A percentile compares a stretch with the other conserved stretches of the same genome.
Conservation (phyloP, 768 basidiomycete species). For the Boletus subparvulus region DNA sequence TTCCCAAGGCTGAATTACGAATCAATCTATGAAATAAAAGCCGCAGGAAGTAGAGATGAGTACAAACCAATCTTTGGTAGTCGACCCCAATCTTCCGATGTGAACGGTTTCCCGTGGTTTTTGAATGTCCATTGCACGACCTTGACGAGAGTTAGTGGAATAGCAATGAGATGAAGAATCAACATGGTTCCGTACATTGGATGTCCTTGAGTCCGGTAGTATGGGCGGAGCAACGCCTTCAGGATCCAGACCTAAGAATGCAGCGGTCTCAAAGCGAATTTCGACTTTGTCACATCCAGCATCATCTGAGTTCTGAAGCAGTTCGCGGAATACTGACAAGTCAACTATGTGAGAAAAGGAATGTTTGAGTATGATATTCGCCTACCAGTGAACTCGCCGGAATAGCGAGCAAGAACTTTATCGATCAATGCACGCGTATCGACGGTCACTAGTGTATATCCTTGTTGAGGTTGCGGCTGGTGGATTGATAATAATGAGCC, state of each 20-base stretch:
- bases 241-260: background rate
- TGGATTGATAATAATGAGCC: background rate
- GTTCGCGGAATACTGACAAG: background rate
- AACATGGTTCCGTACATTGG: background rate
- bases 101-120: background rate
- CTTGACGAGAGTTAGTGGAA: background rate
- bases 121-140: conserved; percentile 2
- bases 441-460: background rate
- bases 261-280: background rate
- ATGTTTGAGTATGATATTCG: background rate
- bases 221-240: background rate
- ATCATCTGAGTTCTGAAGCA: conserved; percentile 3
- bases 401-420: background rate
- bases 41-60: background rate
- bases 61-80: background rate
- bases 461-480: background rate
- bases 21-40: background rate
- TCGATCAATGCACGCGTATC: background rate
- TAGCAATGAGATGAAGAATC: background rate
- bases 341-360: background rate
- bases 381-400: background rate
- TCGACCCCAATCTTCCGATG: background rate
- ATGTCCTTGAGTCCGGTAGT: background rate
- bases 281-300: background rate
- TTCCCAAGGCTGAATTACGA: background rate